A percentile compares a stretch with the other conserved stretches of the same genome.
Conservation (phyloP, 257 asterid species). For the Handroanthus guayacan region DNA sequence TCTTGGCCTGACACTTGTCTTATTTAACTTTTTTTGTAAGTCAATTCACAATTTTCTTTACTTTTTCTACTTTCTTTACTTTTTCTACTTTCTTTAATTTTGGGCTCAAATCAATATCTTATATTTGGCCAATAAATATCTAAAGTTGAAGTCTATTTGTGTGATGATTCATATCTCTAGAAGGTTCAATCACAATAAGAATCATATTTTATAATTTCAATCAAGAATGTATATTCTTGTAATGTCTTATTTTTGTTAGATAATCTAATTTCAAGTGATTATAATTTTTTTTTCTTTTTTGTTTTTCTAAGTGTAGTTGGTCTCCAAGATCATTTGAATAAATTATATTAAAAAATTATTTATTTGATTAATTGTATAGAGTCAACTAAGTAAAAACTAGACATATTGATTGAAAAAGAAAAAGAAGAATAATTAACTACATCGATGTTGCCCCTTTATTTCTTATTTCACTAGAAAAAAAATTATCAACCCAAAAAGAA, state of each 20-base stretch:
- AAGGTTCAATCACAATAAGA: not conserved
- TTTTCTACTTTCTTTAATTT: not conserved
- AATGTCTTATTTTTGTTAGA: not conserved
- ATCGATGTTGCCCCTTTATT: too few species aligned
- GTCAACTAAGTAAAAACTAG: too few species aligned
- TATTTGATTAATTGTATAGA: too few species aligned
- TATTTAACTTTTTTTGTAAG: not conserved
- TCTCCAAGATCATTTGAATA: too few species aligned
- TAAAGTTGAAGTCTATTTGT: not conserved
- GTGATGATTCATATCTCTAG: not conserved
- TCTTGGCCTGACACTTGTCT: conserved; percentile 42
- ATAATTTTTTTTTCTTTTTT: not conserved
- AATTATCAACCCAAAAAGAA: too few species aligned
- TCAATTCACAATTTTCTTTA: conserved; percentile 6
- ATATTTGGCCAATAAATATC: not conserved
- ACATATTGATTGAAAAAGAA: too few species aligned
- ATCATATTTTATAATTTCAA: not conserved
- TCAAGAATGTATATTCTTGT: not conserved
- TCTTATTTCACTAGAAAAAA: too few species aligned
- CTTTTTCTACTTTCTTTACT: not conserved
- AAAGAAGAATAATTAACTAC: too few species aligned
- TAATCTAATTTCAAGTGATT: not conserved
- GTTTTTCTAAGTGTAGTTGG: not conserved
- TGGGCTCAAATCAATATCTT: not conserved
- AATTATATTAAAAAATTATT: too few species aligned